Conservation (phyloP, 2,329 filamentous ascomycete species). For the Fusarium cicatricum region DNA sequence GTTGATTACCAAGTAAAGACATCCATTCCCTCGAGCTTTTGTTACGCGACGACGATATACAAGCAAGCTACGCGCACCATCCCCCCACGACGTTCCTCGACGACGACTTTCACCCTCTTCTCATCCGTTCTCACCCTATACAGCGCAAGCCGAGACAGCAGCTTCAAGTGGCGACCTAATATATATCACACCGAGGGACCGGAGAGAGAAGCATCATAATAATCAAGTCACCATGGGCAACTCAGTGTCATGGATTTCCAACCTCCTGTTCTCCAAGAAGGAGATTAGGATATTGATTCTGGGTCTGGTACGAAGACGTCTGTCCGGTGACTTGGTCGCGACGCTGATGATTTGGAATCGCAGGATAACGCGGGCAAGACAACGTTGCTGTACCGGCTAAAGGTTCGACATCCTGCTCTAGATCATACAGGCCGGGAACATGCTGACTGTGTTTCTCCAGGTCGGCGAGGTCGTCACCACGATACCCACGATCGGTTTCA, state of each 20-base stretch:
- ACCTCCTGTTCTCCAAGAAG: slow-evolving; percentile 89
- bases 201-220: slow-evolving; percentile 15
- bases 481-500: slow-evolving; percentile 99
- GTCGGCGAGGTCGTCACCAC: slow-evolving; percentile 99
- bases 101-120: not conserved
- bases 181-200: slow-evolving; percentile 17
- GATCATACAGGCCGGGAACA: not conserved
- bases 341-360: slow-evolving; percentile 22
- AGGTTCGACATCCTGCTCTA: slow-evolving; percentile 62
- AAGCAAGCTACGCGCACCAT: slow-evolving; percentile 5
- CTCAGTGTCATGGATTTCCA: slow-evolving; percentile 73
- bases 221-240: slow-evolving; percentile 63
- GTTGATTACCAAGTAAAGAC: slow-evolving; percentile 33
- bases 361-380: slow-evolving; percentile 99
- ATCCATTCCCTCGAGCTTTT: slow-evolving; percentile 16
- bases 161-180: slow-evolving; percentile 2
- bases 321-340: slow-evolving; percentile 13
- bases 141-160: slow-evolving; percentile 5
- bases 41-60: slow-evolving; percentile 31
- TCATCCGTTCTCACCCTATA: slow-evolving; percentile 8
- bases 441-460: slow-evolving; percentile 59
- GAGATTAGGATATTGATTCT: slow-evolving; percentile 97
- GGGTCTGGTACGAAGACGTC: slow-evolving; percentile 73
- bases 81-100: not conserved
- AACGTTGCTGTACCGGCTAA: slow-evolving; percentile 92